Conservation (phyloP, 2,329 filamentous ascomycete species). For the Alternaria alternata region DNA sequence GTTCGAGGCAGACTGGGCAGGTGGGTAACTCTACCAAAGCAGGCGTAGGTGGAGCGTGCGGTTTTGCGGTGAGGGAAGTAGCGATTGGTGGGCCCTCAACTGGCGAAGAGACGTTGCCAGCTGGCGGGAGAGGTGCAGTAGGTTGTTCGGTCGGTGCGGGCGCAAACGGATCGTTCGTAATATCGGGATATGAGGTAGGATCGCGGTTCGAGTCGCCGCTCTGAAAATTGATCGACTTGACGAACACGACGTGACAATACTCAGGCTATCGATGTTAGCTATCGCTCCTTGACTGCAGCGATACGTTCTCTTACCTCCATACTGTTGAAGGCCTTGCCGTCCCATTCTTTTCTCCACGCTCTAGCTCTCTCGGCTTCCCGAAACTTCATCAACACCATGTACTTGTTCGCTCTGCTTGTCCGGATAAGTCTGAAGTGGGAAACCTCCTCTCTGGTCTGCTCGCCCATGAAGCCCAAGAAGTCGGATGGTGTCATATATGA, state of each 20-base stretch:
- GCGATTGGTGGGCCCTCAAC: conserved; percentile 46
- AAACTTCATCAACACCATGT: conserved; percentile 97
- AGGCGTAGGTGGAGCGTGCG: conserved; percentile 77
- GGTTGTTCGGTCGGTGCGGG: conserved; percentile 57
- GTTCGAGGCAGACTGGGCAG: conserved; percentile 93
- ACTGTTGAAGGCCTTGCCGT: conserved; percentile 90
- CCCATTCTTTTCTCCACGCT: conserved; percentile 85
- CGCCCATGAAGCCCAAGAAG: conserved; percentile 89
- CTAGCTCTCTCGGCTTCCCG: conserved; percentile 75
- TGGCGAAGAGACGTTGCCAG: conserved; percentile 43
- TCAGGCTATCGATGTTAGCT: conserved; percentile 69
- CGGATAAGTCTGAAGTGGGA: conserved; percentile 95
- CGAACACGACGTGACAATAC: conserved; percentile 92
- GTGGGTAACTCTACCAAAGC: conserved; percentile 91
- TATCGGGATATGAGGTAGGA: conserved; percentile 65
- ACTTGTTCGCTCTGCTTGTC: conserved; percentile 86
- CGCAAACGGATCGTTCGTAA: conserved; percentile 71
- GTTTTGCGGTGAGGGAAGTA: conserved; percentile 65
- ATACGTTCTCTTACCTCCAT: conserved; percentile 72
- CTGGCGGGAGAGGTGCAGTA: conserved; percentile 45
- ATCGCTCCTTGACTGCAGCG: too few species aligned
- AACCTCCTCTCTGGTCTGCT: conserved; percentile 83
- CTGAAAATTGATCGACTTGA: conserved; percentile 89
- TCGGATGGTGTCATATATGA: conserved; percentile 92
- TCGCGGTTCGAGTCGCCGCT: conserved; percentile 60